A percentile compares a stretch with the other conserved stretches of the same genome.
These are phyloP conservation scores for Fraxinus excelsior DNA, from an alignment of 257 asterid genomes.

Conservation along the genomic window DNA sequence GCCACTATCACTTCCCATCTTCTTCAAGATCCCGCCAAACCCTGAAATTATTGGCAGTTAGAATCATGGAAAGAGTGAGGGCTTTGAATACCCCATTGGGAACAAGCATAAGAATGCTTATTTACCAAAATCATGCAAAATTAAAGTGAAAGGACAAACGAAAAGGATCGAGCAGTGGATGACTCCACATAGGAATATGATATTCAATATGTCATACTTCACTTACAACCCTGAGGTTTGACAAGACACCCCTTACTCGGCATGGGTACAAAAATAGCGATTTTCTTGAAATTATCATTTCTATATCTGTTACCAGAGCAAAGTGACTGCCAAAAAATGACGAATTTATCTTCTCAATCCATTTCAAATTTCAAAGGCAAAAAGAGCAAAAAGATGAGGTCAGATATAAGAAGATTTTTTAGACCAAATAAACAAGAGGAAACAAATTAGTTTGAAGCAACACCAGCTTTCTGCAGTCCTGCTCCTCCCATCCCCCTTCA, in stretches of 20 bases:
- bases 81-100: constrained; percentile 10
- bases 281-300: not conserved
- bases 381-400: not conserved
- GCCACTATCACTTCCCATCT: constrained; percentile 64
- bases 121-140: not conserved
- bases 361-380: not conserved
- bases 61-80: not conserved
- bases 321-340: not conserved
- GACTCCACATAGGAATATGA: not conserved
- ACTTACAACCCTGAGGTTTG: not conserved
- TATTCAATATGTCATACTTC: not conserved
- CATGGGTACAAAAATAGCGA: not conserved
- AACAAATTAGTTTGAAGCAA: not conserved
- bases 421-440: not conserved
- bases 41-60: constrained; percentile 31
- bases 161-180: not conserved
- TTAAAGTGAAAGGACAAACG: not conserved
- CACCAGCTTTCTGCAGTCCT: not conserved
- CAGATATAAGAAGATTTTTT: not conserved
- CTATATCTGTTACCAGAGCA: not conserved
- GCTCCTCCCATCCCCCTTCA: not conserved
- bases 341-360: not conserved
- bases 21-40: constrained; percentile 11
- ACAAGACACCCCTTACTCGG: not conserved
- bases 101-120: not conserved